Percentiles rank a stretch among this genome's conserved stretches.
Evolutionary conservation across 139 green algal species (phyloP).

Genomic region (Astrephomene gubernaculifera): DNA sequence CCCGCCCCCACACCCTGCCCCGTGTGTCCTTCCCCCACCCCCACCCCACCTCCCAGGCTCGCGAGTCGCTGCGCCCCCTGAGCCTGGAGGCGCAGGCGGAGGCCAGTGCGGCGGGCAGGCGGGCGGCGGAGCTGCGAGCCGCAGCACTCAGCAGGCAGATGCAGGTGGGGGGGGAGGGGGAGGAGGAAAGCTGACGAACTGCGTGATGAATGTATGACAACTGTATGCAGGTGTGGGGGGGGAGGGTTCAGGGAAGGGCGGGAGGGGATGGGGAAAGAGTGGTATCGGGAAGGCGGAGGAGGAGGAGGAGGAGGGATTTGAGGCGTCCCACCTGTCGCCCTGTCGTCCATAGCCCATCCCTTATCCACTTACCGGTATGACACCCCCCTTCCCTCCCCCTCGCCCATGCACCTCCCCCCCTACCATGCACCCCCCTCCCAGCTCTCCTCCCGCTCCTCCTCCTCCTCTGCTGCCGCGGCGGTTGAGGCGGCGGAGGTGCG

Average conservation of each 20-base stretch:
- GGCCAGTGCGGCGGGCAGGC: constrained; percentile 51
- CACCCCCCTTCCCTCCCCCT: too few relatives aligned
- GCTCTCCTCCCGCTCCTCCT: too few relatives aligned
- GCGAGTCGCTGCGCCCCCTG: constrained; percentile 59
- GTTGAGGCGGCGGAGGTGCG: constrained; percentile 20
- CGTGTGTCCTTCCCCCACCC: not conserved
- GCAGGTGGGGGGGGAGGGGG: too few relatives aligned
- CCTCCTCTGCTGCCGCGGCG: not conserved
- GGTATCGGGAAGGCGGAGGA: not conserved
- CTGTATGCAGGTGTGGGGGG: too few relatives aligned
- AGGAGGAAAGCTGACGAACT: not conserved
- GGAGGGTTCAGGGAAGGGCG: not conserved
- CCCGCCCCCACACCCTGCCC: not conserved
- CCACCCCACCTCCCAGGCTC: constrained; percentile 55
- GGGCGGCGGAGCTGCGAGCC: constrained; percentile 49
- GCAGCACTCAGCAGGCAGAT: constrained; percentile 23
- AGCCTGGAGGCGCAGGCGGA: constrained; percentile 76
- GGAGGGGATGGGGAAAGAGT: not conserved
- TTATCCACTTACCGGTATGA: too few relatives aligned
- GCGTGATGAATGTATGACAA: too few relatives aligned
- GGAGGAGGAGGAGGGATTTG: too few relatives aligned
- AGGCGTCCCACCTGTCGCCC: too few relatives aligned
- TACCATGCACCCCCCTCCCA: too few relatives aligned
- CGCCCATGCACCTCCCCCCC: too few relatives aligned
- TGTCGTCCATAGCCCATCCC: too few relatives aligned